Evolutionary conservation across 2,329 filamentous ascomycete genomes (phyloP), one percentile per base, ranked within the genome.

Genomic region (Monosporascus sp.): DNA sequence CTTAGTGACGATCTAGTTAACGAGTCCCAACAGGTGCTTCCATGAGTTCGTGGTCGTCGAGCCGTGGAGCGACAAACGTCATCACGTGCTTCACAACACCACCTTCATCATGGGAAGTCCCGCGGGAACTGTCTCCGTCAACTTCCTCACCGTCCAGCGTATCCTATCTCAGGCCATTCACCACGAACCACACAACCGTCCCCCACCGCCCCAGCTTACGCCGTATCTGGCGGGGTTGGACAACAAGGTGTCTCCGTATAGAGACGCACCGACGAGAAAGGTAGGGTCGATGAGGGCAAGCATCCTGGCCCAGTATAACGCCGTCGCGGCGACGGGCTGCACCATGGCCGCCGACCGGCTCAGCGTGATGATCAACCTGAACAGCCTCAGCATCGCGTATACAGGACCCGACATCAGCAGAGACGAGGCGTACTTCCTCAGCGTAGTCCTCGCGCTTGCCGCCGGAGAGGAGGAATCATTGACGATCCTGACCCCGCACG

Each of bases 31-130:
- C 38, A 53, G 51, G 51, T 53, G 51, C 47, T 53, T 41, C 41
- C 51, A 53, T 46, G 48, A 53, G 36, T 47, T 50, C 48, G 20
- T 50, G 17, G 24, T 50, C n/a, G 47, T 47, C 41, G 48, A 53
- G 31, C 51, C 47, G 22, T 53, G 48, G 51, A 50, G 47, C 24
- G 51, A 47, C 46, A 22, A 36, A 18, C 50, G 50, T 2, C 41
- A 51, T 22, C 22, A 47, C 25, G 17, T 31, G 18, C 41, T 31
- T 20, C 42, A 47, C n/a, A 47, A 18, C 9, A 44, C 50, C 5
- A 15, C 47, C 15, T 25, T 51, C 39, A 51, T 51, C 5, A 36
- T 47, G 17, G 20, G 37, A 24, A 51, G 22, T 11, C 11, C 41
- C 18, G 50, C 27, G 3, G 50, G 50, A n/a, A 51, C 50, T 9